Base-by-base conservation (phyloP, 768 basidiomycete species). In the Zangia roseola region DNA sequence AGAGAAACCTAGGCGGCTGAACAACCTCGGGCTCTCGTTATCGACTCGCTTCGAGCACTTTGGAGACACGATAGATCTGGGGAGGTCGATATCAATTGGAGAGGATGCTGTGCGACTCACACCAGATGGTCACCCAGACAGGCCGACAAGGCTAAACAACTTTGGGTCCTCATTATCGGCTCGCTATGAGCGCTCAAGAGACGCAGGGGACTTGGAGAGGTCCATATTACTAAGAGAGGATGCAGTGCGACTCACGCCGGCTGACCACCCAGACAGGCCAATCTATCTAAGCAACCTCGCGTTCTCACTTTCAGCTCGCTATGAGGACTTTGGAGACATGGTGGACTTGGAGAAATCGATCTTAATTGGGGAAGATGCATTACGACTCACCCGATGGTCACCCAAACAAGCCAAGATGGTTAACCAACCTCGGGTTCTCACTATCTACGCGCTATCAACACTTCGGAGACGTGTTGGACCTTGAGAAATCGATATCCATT, bases 401-500 rank as follows among this genome's bases (percentile, higher is more conserved):
- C 20, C 38, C 28, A 8, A 4, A n/a, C 21, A 30, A 26, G 26
- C 26, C 26, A 26, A 26, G 7, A 10, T 10, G 26, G 10, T 10
- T 26, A 7, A 10, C 7, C 5, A 7, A 7, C 26, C 6, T 26
- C 26, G 26, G 6, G 10, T 9, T 9, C 26, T 7, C 10, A 26
- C 8, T 26, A 26, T 26, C 8, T 6, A 26, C 26, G 7, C 26
- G 26, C 26, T 26, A 26, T 26, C 6, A 10, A 10, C 26, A 26
- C 10, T 26, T 26, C 26, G 26, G 26, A 26, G 26, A 26, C 6
- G 26, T 26, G 10, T 16, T 30, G 26, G 23, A 26, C 19, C 23
- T 50, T 7, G 31, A 36, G 24, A 17, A 50, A 46, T 20, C 46
- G 2, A 55, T 60, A 23, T 41, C 25, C 1, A 25, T 10, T n/a